Percentiles rank a stretch among this genome's conserved stretches.
These are phyloP conservation scores for Staphylotrichum longicolle DNA, from an alignment of 495 filamentous ascomycete species.

Conservation along the genomic window DNA sequence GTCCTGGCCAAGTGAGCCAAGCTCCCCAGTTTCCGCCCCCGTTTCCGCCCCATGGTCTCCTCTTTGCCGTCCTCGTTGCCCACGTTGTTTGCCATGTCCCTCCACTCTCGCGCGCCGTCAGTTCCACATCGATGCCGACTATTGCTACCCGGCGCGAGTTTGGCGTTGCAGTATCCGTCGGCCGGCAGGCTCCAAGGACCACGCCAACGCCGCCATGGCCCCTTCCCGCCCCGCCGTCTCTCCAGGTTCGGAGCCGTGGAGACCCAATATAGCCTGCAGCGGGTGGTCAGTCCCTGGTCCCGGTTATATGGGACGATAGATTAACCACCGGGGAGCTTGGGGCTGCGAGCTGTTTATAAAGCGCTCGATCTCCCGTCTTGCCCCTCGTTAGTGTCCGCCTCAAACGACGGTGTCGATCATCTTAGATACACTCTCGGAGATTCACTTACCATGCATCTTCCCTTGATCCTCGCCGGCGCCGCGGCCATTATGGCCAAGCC, in stretches of 20 bases:
- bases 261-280: conserved; percentile 27
- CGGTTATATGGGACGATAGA: conserved; percentile 31
- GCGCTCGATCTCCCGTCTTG: not conserved
- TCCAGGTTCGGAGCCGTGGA: not conserved
- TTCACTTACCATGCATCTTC: conserved; percentile 26
- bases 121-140: too few relatives aligned
- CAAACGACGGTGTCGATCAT: not conserved
- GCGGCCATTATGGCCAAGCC: conserved; percentile 22
- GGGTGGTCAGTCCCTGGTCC: conserved; percentile 18
- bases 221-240: not conserved
- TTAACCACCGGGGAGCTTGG: conserved; percentile 13
- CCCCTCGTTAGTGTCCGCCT: not conserved
- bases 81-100: too few relatives aligned
- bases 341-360: conserved; percentile 16
- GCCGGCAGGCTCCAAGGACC: too few relatives aligned
- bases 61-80: too few relatives aligned
- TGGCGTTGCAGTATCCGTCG: not conserved
- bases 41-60: not conserved
- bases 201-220: not conserved
- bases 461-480: conserved; percentile 29
- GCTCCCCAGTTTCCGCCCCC: not conserved
- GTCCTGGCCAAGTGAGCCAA: not conserved
- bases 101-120: too few relatives aligned
- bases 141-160: not conserved
- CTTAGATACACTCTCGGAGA: not conserved